A percentile compares a stretch with the other conserved stretches of the same genome.
These are phyloP conservation scores for Protea cynaroides DNA, from an alignment of 164 flowering plant genomes.

Conservation along the genomic window DNA sequence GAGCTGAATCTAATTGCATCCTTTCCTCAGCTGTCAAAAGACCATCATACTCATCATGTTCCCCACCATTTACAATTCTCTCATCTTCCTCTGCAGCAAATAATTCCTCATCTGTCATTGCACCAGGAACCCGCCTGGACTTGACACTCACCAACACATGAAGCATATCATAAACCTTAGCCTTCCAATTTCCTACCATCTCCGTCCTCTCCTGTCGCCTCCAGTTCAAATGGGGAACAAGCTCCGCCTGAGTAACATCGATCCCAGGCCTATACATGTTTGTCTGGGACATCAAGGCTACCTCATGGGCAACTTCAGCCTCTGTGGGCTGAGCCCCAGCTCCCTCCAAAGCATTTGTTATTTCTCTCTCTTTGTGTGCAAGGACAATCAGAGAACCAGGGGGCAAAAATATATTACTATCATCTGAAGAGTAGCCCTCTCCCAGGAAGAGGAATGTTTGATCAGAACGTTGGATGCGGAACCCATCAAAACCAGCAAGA, in stretches of 20 bases:
- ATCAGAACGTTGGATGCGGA: constrained; percentile 92
- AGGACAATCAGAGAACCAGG: constrained; percentile 93
- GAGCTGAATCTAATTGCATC: constrained; percentile 85
- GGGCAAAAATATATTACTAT: constrained; percentile 51
- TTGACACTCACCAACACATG: constrained; percentile 98
- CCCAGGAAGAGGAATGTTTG: constrained; percentile 95
- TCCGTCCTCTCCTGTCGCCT: constrained; percentile 94
- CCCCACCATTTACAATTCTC: constrained; percentile 50
- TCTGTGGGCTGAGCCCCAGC: constrained; percentile 92
- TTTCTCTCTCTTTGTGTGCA: constrained; percentile 92
- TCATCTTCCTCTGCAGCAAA: constrained; percentile 84
- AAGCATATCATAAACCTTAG: constrained; percentile 95
- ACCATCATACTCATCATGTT: constrained; percentile 68
- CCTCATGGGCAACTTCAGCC: constrained; percentile 95
- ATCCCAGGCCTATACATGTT: constrained; percentile 99
- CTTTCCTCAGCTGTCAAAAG: constrained; percentile 88
- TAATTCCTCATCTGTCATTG: constrained; percentile 98
- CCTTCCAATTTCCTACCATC: constrained; percentile 94
- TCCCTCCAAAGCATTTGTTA: constrained; percentile 93
- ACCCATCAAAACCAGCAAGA: constrained; percentile 98
- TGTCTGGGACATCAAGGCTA: constrained; percentile 97
- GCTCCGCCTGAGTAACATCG: constrained; percentile 98
- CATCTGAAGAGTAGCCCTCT: constrained; percentile 70
- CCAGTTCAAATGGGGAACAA: constrained; percentile 90
- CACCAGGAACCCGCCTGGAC: constrained; percentile 97